Percentiles rank a stretch among this genome's conserved stretches.
Evolutionary conservation across 2,329 filamentous ascomycete species (phyloP).

Genomic region (Fusarium brachygibbosum): DNA sequence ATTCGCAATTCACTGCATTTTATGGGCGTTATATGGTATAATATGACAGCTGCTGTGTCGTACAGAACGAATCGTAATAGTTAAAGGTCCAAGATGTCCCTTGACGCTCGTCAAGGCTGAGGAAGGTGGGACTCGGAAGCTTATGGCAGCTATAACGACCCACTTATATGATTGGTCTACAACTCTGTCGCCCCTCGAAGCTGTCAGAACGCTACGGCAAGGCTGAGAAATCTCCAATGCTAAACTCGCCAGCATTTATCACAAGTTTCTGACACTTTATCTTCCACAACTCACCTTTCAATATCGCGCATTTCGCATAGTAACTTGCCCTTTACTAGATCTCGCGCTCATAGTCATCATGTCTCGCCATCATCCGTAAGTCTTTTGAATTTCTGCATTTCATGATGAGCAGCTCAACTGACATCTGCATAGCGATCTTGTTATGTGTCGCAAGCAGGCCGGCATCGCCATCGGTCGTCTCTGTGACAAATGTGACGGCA

Average conservation of each 20-base stretch:
- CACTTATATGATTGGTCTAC: slow-evolving; percentile 44
- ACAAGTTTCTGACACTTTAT: slow-evolving; percentile 11
- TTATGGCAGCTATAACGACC: slow-evolving; percentile 35
- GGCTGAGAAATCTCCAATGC: slow-evolving; percentile 60
- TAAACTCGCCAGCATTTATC: slow-evolving; percentile 38
- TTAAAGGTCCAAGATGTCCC: slow-evolving; percentile 17
- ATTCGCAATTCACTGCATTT: background rate
- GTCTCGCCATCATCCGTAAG: slow-evolving; percentile 94
- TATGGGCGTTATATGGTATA: background rate
- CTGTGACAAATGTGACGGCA: slow-evolving; percentile 99
- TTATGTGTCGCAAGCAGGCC: slow-evolving; percentile 99
- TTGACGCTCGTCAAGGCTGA: slow-evolving; percentile 49
- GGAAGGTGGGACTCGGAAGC: slow-evolving; percentile 44
- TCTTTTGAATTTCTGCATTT: slow-evolving; percentile 36
- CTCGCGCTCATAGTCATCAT: slow-evolving; percentile 63
- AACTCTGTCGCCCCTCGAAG: slow-evolving; percentile 37
- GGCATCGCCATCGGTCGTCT: slow-evolving; percentile 98
- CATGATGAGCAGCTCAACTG: slow-evolving; percentile 38
- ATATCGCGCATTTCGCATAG: background rate
- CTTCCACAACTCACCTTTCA: slow-evolving; percentile 15
- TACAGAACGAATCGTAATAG: slow-evolving; percentile 5
- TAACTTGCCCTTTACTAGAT: slow-evolving; percentile 1
- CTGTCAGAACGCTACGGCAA: slow-evolving; percentile 53
- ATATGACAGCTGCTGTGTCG: background rate
- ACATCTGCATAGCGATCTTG: slow-evolving; percentile 77